These are phyloP conservation scores for Calcarisporium arbuscula DNA, from an alignment of 2,329 filamentous ascomycete species.

Conservation along the genomic window DNA sequence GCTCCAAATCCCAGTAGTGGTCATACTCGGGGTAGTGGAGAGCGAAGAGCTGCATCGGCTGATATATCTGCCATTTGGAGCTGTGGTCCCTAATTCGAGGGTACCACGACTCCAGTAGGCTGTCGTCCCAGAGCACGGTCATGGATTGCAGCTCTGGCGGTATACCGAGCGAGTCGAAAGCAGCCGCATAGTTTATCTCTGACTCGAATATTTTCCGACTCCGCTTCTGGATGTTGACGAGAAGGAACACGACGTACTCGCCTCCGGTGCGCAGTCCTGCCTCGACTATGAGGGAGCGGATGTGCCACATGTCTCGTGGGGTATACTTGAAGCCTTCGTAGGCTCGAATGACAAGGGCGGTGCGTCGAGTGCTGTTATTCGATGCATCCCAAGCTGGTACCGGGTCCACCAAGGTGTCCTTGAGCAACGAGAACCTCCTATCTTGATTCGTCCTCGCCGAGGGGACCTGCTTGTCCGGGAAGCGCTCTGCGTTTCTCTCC, in stretches of 20 bases:
- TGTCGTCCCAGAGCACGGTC: conserved; percentile 63
- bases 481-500: conserved; percentile 46
- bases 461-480: conserved; percentile 15
- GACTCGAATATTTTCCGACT: conserved; percentile 49
- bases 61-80: conserved; percentile 27
- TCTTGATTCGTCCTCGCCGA: conserved; percentile 11
- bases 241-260: conserved; percentile 57
- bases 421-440: conserved; percentile 13
- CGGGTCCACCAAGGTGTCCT: conserved; percentile 5
- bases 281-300: conserved; percentile 60
- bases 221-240: conserved; percentile 56
- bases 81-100: conserved; percentile 48
- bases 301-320: conserved; percentile 52
- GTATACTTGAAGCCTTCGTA: conserved; percentile 49
- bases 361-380: conserved; percentile 18
- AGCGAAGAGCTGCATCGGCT: conserved; percentile 26
- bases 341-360: conserved; percentile 17
- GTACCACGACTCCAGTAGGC: conserved; percentile 61
- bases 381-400: conserved; percentile 21
- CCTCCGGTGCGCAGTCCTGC: conserved; percentile 53
- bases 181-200: conserved; percentile 44
- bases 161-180: conserved; percentile 40
- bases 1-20: conserved; percentile 35
- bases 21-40: conserved; percentile 27
- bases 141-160: conserved; percentile 63